These are phyloP conservation scores for Myxozyma sirexii DNA, from an alignment of 805 yeast genomes.

Conservation along the genomic window DNA sequence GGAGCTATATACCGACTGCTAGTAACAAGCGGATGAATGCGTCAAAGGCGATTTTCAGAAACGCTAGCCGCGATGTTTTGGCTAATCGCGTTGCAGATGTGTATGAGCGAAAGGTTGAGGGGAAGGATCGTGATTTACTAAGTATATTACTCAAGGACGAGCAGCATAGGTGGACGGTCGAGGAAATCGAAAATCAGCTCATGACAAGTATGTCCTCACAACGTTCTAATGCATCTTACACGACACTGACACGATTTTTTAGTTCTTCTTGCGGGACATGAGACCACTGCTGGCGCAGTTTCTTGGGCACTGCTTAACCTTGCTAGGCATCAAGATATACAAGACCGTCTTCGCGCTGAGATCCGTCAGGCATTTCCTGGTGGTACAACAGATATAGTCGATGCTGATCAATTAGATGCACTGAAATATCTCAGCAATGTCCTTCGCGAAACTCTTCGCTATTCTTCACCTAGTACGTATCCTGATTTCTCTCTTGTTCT, in stretches of 20 bases:
- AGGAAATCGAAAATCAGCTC: conserved; percentile 28
- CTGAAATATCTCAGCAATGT: conserved; percentile 25
- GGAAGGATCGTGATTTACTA: conserved; percentile 27
- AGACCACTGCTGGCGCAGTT: conserved; percentile 27
- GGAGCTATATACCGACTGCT: conserved; percentile 18
- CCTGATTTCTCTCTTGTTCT: too few species aligned
- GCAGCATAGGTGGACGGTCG: conserved; percentile 21
- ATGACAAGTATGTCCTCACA: conserved; percentile 20
- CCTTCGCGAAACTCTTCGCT: conserved; percentile 19
- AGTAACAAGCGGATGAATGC: conserved; percentile 13
- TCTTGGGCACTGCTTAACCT: conserved; percentile 19
- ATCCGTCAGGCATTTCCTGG: conserved; percentile 24
- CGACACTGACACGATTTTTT: background rate
- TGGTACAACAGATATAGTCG: conserved; percentile 12
- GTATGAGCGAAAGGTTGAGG: conserved; percentile 13
- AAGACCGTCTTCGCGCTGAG: conserved; percentile 23
- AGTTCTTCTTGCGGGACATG: conserved; percentile 33
- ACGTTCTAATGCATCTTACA: background rate
- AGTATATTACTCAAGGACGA: conserved; percentile 21
- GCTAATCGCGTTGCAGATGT: conserved; percentile 9
- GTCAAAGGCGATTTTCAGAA: conserved; percentile 15
- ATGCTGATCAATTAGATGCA: conserved; percentile 18
- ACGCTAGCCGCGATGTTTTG: conserved; percentile 13
- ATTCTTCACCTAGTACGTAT: conserved; percentile 17
- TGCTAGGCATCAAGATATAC: conserved; percentile 19